A percentile compares a stretch with the other conserved stretches of the same genome.
Evolutionary conservation across 352 stramenopile species (phyloP).

Genomic region (Thraustotheca clavata): DNA sequence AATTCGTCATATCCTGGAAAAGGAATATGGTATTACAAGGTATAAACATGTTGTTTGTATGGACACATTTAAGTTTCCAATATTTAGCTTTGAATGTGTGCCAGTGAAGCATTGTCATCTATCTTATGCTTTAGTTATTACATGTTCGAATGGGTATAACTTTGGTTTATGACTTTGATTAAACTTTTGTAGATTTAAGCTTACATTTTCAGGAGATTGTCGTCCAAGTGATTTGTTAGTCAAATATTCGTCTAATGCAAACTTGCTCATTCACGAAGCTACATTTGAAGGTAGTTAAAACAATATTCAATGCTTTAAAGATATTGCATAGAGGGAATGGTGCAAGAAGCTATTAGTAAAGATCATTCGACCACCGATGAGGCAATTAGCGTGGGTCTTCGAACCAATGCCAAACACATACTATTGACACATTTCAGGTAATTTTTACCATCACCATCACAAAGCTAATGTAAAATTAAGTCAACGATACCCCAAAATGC

Average conservation of each 20-base stretch:
- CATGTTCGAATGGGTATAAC: slow-evolving; percentile 2
- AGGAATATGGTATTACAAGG: slow-evolving; percentile 9
- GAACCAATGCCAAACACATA: slow-evolving; percentile 71
- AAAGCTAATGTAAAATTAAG: slow-evolving; percentile 27
- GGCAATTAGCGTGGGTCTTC: slow-evolving; percentile 74
- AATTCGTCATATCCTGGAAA: slow-evolving; percentile 29
- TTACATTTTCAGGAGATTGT: slow-evolving; percentile 94
- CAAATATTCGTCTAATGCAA: slow-evolving; percentile 41
- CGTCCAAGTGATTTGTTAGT: slow-evolving; percentile 74
- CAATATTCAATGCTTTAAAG: background rate
- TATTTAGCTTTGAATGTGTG: slow-evolving; percentile 43
- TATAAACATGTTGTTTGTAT: slow-evolving; percentile 5
- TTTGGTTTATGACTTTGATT: background rate
- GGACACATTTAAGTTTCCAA: background rate
- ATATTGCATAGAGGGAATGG: slow-evolving; percentile 61
- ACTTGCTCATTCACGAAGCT: slow-evolving; percentile 95
- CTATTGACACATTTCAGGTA: slow-evolving; percentile 96
- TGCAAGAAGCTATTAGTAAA: slow-evolving; percentile 90
- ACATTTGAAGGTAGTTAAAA: slow-evolving; percentile 83
- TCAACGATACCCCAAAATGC: slow-evolving; percentile 76
- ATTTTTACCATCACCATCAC: slow-evolving; percentile 48
- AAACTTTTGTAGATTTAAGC: slow-evolving; percentile 41
- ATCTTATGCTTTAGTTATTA: slow-evolving; percentile 87
- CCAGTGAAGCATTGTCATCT: slow-evolving; percentile 84
- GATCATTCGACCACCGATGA: slow-evolving; percentile 92